Percentiles rank a stretch among this genome's conserved stretches.
Conservation (phyloP, 805 yeast genomes). For the Candida sakaeoensis region DNA sequence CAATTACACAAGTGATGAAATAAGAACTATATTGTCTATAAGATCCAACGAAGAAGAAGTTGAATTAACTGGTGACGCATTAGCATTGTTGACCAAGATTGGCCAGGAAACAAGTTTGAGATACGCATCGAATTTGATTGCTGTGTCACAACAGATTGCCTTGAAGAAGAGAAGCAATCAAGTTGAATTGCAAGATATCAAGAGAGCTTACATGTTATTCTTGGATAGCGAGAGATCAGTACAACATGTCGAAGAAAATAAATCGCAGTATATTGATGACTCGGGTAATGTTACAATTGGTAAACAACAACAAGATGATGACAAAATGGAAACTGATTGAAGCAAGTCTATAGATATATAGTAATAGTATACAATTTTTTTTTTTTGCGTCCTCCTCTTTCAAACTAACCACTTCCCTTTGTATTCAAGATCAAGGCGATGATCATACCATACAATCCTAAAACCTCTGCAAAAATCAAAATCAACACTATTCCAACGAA, state of each 20-base stretch:
- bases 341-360: too few species aligned
- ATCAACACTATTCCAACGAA: conserved; percentile 89
- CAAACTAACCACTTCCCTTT: conserved; percentile 64
- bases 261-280: conserved; percentile 72
- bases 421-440: conserved; percentile 90
- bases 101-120: conserved; percentile 89
- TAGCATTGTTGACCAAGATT: conserved; percentile 82
- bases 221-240: conserved; percentile 89
- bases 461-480: conserved; percentile 85
- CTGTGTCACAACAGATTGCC: conserved; percentile 87
- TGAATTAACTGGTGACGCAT: conserved; percentile 74
- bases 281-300: conserved; percentile 67
- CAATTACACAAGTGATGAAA: conserved; percentile 75
- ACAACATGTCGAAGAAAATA: conserved; percentile 68
- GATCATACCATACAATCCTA: conserved; percentile 91
- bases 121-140: conserved; percentile 85
- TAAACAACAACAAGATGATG: conserved; percentile 15
- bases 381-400: not conserved
- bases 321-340: conserved; percentile 40
- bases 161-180: conserved; percentile 67
- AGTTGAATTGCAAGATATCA: conserved; percentile 78
- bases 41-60: conserved; percentile 95
- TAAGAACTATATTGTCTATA: conserved; percentile 78
- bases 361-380: conserved; percentile 4
- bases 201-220: conserved; percentile 82